phyloP scores from a whole-genome alignment of 2,329 filamentous ascomycete genomes.

The Chaetomiaceae sp. region DNA sequence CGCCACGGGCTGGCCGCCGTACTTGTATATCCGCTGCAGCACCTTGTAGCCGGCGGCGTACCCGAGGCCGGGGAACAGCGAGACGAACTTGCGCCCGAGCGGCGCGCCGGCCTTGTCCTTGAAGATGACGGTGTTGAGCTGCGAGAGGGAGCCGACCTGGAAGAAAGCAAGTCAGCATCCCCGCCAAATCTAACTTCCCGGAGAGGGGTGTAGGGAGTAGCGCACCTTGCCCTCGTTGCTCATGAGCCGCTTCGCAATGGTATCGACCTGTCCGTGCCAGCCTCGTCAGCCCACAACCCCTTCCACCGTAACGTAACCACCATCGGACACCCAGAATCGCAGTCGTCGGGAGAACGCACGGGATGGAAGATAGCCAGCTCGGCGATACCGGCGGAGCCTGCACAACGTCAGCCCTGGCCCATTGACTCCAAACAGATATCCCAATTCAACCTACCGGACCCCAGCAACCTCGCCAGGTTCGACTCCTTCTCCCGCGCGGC shows the following conservation, averaged over 20 bases:
- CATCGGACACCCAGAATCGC: not conserved
- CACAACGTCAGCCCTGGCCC: slow-evolving; percentile 7
- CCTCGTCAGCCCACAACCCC: slow-evolving; percentile 11
- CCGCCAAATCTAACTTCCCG: not conserved
- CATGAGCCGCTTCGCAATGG: slow-evolving; percentile 98
- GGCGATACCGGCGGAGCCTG: slow-evolving; percentile 87
- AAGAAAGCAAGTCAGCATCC: not conserved
- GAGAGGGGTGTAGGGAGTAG: not conserved
- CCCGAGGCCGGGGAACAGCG: slow-evolving; percentile 91
- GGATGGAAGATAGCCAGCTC: slow-evolving; percentile 92
- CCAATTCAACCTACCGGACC: slow-evolving; percentile 64
- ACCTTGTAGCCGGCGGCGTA: slow-evolving; percentile 99
- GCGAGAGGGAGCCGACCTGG: slow-evolving; percentile 53
- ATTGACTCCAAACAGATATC: not conserved
- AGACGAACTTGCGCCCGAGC: slow-evolving; percentile 75
- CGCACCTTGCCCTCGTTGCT: slow-evolving; percentile 81
- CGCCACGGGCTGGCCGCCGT: slow-evolving; percentile 92
- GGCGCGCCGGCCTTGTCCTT: slow-evolving; percentile 76
- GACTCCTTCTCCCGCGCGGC: slow-evolving; percentile 70
- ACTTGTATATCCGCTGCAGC: slow-evolving; percentile 97
- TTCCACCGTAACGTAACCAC: not conserved
- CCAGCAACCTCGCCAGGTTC: slow-evolving; percentile 78
- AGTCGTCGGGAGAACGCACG: slow-evolving; percentile 45
- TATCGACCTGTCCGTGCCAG: slow-evolving; percentile 67
- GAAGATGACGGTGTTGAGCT: slow-evolving; percentile 91